phyloP scores from a whole-genome alignment of 805 yeast genomes.

The Candida multigemmis region DNA sequence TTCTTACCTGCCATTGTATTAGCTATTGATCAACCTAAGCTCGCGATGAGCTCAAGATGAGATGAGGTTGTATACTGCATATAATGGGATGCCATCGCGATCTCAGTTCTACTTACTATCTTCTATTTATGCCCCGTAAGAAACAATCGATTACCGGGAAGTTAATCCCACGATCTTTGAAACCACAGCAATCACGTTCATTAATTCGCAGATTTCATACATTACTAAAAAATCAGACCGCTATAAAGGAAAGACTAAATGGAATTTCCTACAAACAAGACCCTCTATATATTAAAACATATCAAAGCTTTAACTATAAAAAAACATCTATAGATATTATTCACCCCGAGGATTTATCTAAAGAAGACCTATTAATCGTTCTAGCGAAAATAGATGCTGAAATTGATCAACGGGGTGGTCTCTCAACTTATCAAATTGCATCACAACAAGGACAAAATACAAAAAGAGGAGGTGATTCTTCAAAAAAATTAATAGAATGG shows the following conservation, averaged over 20 bases:
- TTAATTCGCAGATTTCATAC: conserved; percentile 74
- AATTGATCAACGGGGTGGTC: conserved; percentile 60
- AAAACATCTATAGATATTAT: conserved; percentile 1
- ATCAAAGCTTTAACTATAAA: conserved; percentile 2
- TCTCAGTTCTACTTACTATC: too few species aligned
- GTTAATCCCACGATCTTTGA: conserved; percentile 37
- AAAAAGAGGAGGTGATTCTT: conserved; percentile 86
- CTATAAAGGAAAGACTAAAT: conserved; percentile 25
- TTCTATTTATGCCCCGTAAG: too few species aligned
- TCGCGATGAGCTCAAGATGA: conserved; percentile 1
- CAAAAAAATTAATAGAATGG: conserved; percentile 74
- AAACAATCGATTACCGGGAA: conserved; percentile 7
- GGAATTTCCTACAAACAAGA: conserved; percentile 11
- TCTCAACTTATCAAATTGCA: conserved; percentile 74
- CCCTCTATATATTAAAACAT: not conserved
- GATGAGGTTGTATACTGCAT: too few species aligned
- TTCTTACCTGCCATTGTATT: conserved; percentile 2
- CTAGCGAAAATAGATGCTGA: conserved; percentile 56
- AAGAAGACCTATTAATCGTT: conserved; percentile 10
- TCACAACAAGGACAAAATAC: conserved; percentile 75
- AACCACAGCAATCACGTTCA: conserved; percentile 64
- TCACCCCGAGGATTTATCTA: conserved; percentile 4
- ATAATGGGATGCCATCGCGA: not conserved
- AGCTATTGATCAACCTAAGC: not conserved
- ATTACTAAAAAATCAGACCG: conserved; percentile 46